phyloP scores from a whole-genome alignment of 2,329 filamentous ascomycete species.

The Colletotrichum lentis region DNA sequence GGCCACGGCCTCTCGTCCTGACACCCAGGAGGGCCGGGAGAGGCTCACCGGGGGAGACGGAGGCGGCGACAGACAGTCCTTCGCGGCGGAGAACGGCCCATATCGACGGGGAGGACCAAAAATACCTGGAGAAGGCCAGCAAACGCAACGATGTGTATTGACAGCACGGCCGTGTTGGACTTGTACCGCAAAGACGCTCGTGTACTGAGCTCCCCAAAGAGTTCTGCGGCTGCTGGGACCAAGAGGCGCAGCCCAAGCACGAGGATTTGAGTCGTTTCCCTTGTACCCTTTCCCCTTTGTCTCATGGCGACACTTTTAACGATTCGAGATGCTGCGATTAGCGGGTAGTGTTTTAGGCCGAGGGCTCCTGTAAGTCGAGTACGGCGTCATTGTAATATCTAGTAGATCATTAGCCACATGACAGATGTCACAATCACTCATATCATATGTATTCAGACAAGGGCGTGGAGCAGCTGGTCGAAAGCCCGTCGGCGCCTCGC shows the following conservation, averaged over 20 bases:
- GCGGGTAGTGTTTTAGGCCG: slow-evolving; percentile 3
- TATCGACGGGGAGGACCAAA: background rate
- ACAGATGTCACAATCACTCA: slow-evolving; percentile 10
- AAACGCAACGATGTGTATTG: slow-evolving; percentile 38
- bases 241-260: slow-evolving; percentile 35
- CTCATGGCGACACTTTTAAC: slow-evolving; percentile 1
- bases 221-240: slow-evolving; percentile 31
- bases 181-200: slow-evolving; percentile 59
- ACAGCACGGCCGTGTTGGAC: slow-evolving; percentile 52
- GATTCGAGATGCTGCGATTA: background rate
- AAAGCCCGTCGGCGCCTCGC: background rate
- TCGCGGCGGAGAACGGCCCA: background rate
- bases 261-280: slow-evolving; percentile 43
- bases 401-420: slow-evolving; percentile 12
- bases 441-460: background rate
- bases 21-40: slow-evolving; percentile 22
- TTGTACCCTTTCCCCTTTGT: slow-evolving; percentile 25
- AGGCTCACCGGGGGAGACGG: slow-evolving; percentile 9
- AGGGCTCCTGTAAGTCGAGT: background rate
- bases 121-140: background rate
- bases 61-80: slow-evolving; percentile 3
- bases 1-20: slow-evolving; percentile 14
- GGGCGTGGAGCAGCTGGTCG: background rate
- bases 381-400: slow-evolving; percentile 26
- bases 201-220: slow-evolving; percentile 53